Evolutionary conservation across 2,329 filamentous ascomycete species (phyloP), one percentile per base, ranked within the genome.

Genomic region (Xenoacremonium recifei): DNA sequence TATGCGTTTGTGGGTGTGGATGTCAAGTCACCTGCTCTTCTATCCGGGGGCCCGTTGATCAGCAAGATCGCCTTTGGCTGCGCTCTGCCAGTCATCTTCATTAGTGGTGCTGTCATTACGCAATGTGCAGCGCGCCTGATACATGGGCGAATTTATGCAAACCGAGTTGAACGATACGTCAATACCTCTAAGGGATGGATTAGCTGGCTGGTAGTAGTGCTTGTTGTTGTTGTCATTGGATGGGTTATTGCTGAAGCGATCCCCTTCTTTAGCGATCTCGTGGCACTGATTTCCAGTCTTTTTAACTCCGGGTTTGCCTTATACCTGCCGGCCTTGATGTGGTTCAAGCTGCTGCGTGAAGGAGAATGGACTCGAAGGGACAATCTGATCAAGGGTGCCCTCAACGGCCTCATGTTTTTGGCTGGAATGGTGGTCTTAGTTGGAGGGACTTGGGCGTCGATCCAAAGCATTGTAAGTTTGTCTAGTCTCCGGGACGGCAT

Each of bases 221-320:
- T 72, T 2, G 50, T 59, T 27, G 61, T 82, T 27, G 88, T 84
- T 70, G 36, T 83, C 7, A 35, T 84, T 13, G 80, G 80, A 2
- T 89, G 81, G 76, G 60, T 88, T 49, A 80, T 89, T 47, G 84
- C 84, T 9, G 78, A 84, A 54, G 78, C 82, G 1, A 83, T 89
- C 35, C 85, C 85, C n/a, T 42, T 45, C 23, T 45, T 45, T 25
- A 41, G 35, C 23, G 43, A 45, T 23, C 39, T 45, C 6, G 38
- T 45, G 12, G 67, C 69, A 39, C 69, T 75, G 54, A 66, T 57
- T 41, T 72, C 71, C 9, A 63, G 69, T 5, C 65, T 75, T 15
- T 74, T 75, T 51, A 62, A 74, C 47, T 73, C 70, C 6, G 55
- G 55, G 19, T 59, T 59, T 37, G 62, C 66, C 3, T 67, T 69